A percentile compares a stretch with the other conserved stretches of the same genome.
Evolutionary conservation across 2,329 filamentous ascomycete species (phyloP).

Genomic region (Neopestalotiopsis clavispora): DNA sequence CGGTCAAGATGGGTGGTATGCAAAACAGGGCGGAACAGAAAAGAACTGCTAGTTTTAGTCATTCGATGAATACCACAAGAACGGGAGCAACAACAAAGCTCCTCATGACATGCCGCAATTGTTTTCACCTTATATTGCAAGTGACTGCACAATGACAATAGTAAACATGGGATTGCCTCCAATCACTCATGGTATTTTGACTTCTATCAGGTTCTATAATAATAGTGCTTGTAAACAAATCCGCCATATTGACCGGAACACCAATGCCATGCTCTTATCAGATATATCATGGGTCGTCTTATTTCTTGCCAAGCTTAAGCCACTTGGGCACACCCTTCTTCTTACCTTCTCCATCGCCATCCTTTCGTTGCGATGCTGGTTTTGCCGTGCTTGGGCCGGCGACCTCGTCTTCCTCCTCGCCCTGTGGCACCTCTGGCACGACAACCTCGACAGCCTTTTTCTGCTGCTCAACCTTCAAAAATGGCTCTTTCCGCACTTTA

Average conservation of each 20-base stretch:
- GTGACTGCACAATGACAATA: neutral
- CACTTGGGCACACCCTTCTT: conserved; percentile 16
- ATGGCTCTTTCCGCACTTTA: conserved; percentile 57
- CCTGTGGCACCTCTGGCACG: conserved; percentile 60
- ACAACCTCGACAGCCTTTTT: conserved; percentile 70
- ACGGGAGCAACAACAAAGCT: conserved; percentile 1
- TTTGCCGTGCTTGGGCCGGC: conserved; percentile 33
- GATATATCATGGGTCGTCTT: neutral
- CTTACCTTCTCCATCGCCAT: conserved; percentile 33
- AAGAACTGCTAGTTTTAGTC: conserved; percentile 5
- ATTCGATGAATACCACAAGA: conserved; percentile 15
- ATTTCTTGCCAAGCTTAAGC: conserved; percentile 17
- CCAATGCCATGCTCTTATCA: conserved; percentile 3
- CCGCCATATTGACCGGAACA: neutral
- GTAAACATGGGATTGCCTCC: neutral
- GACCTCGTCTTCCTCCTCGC: conserved; percentile 44
- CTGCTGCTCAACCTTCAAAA: conserved; percentile 63
- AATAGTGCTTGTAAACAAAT: neutral
- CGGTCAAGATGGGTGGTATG: conserved; percentile 13
- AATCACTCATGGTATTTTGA: neutral
- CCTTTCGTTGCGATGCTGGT: conserved; percentile 35
- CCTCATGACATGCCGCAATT: conserved; percentile 16
- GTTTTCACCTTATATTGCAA: neutral
- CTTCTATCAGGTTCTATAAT: neutral
- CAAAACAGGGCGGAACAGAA: neutral